phyloP scores from a whole-genome alignment of 225 moss, liverwort and hornwort species.

The Asterella californica region DNA sequence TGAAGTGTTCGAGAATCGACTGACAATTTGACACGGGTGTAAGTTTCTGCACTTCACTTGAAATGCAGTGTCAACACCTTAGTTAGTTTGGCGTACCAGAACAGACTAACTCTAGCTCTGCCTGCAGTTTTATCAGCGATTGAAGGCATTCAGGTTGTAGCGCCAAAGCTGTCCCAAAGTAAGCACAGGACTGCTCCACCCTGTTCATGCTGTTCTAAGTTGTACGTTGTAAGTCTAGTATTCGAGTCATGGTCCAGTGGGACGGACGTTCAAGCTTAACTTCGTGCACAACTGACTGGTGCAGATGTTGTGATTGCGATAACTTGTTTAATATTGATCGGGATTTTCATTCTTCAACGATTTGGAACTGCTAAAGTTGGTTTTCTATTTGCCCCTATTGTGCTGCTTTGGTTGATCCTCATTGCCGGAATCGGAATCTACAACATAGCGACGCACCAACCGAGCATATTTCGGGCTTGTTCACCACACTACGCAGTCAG shows the following conservation, averaged over 20 bases:
- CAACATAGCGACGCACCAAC: conserved; percentile 51
- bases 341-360: conserved; percentile 64
- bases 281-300: not conserved
- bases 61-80: not conserved
- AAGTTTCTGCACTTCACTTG: no score
- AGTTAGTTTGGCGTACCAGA: not conserved
- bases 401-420: conserved; percentile 66
- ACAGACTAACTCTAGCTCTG: not conserved
- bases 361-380: conserved; percentile 70
- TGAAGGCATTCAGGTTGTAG: conserved; percentile 71
- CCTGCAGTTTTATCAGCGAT: conserved; percentile 77
- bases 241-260: not conserved
- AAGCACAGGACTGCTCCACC: conserved; percentile 23
- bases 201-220: not conserved
- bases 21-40: no score
- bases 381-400: conserved; percentile 74
- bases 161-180: conserved; percentile 62
- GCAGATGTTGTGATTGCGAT: conserved; percentile 60
- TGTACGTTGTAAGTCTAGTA: not conserved
- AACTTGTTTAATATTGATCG: conserved; percentile 62
- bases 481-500: conserved; percentile 64
- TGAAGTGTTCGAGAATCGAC: no score
- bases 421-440: conserved; percentile 55
- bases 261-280: not conserved
- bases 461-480: conserved; percentile 55